Conservation (phyloP, 1,139 yeast species). For the Diutina rugosa region DNA sequence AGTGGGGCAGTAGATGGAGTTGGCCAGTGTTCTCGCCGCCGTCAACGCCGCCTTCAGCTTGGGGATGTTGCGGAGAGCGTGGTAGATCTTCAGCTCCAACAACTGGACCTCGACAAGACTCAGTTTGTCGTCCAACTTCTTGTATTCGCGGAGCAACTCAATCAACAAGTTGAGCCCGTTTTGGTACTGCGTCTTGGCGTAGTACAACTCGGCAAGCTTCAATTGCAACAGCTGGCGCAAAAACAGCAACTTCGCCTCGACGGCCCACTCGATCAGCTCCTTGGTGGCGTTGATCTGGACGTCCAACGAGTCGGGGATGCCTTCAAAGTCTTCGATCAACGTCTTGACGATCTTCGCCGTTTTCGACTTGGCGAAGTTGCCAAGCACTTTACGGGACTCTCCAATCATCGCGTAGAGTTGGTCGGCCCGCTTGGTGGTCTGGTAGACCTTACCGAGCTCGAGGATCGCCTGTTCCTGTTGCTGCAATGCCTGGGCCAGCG, state of each 20-base stretch:
- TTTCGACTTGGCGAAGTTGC: constrained; percentile 79
- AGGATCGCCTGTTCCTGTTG: constrained; percentile 52
- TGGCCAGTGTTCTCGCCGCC: constrained; percentile 93
- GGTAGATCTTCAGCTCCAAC: constrained; percentile 81
- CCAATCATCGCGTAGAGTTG: constrained; percentile 51
- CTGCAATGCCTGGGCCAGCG: constrained; percentile 10
- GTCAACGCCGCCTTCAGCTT: constrained; percentile 89
- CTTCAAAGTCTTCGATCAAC: constrained; percentile 68
- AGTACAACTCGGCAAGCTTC: constrained; percentile 66
- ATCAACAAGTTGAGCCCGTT: constrained; percentile 66
- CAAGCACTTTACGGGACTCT: constrained; percentile 59
- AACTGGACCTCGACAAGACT: constrained; percentile 92
- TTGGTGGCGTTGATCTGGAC: constrained; percentile 63
- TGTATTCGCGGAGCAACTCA: constrained; percentile 68
- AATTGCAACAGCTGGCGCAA: constrained; percentile 81
- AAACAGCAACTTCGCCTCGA: constrained; percentile 71
- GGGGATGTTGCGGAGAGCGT: constrained; percentile 84
- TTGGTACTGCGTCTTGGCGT: constrained; percentile 49
- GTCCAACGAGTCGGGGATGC: constrained; percentile 54
- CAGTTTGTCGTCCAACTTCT: constrained; percentile 89
- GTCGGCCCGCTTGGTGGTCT: constrained; percentile 25
- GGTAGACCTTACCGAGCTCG: constrained; percentile 52
- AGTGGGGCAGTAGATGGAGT: constrained; percentile 93
- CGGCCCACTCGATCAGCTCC: constrained; percentile 82
- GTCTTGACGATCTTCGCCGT: constrained; percentile 78